Evolutionary conservation across 1,139 yeast genomes (phyloP).

Genomic region (Diutina sp.): DNA sequence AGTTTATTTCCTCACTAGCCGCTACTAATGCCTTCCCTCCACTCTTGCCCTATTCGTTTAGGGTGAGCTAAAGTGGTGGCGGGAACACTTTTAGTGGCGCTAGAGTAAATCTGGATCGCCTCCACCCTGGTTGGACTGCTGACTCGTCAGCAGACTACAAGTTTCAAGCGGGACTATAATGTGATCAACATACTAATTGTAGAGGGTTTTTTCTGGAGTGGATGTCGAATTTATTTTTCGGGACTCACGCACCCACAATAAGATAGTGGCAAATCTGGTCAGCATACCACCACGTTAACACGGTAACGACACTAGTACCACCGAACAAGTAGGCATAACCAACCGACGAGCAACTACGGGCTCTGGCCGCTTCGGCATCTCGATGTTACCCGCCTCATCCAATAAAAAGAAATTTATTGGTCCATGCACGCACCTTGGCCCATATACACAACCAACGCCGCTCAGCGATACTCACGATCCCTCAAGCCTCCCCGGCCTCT

Average conservation of each 20-base stretch:
- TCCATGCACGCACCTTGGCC: not conserved
- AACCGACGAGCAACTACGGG: not conserved
- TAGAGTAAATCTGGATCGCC: not conserved
- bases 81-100: slow-evolving; percentile 1
- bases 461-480: not conserved
- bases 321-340: not conserved
- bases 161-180: slow-evolving; percentile 1
- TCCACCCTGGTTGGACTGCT: slow-evolving; percentile 2
- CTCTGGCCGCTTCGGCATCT: not conserved
- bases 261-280: not conserved
- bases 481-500: not conserved
- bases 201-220: not conserved
- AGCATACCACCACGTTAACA: not conserved
- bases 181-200: not conserved
- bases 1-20: not conserved
- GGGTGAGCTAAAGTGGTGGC: not conserved
- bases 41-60: slow-evolving; percentile 2
- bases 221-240: not conserved
- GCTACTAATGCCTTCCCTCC: slow-evolving; percentile 2
- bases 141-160: not conserved
- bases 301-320: not conserved
- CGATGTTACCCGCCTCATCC: not conserved
- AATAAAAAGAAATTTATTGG: not conserved
- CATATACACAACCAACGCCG: not conserved
- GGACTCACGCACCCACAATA: not conserved